phyloP scores from a whole-genome alignment of 768 basidiomycete genomes.

The Hygrocybe coccinea region DNA sequence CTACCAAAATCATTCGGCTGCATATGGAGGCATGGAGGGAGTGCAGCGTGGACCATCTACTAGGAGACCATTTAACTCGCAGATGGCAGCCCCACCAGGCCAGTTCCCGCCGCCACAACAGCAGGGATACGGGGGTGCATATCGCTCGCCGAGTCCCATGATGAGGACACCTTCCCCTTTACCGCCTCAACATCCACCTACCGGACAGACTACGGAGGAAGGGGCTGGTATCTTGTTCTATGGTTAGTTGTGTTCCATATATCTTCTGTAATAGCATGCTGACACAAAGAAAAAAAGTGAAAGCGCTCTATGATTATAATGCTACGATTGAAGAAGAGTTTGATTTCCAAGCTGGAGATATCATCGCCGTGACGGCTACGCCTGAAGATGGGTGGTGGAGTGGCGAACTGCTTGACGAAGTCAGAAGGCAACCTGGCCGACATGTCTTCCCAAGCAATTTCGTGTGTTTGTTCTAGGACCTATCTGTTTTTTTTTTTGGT shows the following conservation, averaged over 20 bases:
- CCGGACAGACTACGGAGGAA: slow-evolving; percentile 75
- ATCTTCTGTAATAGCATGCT: not conserved
- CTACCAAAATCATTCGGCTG: slow-evolving; percentile 3
- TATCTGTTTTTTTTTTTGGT: slow-evolving; percentile 10
- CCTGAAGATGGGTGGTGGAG: slow-evolving; percentile 99
- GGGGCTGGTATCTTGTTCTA: slow-evolving; percentile 84
- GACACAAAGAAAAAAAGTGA: slow-evolving; percentile 46
- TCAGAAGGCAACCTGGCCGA: slow-evolving; percentile 61
- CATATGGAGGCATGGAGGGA: not conserved
- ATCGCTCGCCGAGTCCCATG: slow-evolving; percentile 43
- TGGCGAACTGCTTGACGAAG: slow-evolving; percentile 78
- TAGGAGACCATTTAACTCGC: not conserved
- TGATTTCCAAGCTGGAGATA: slow-evolving; percentile 91
- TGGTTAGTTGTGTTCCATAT: slow-evolving; percentile 46
- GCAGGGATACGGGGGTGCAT: slow-evolving; percentile 30
- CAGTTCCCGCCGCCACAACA: slow-evolving; percentile 20
- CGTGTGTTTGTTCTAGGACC: slow-evolving; percentile 64
- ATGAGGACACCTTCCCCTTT: slow-evolving; percentile 51
- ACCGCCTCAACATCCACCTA: slow-evolving; percentile 36
- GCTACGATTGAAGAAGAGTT: slow-evolving; percentile 91
- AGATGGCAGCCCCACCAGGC: not conserved
- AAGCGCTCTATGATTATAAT: slow-evolving; percentile 82
- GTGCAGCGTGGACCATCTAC: slow-evolving; percentile 4
- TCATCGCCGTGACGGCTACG: slow-evolving; percentile 90
- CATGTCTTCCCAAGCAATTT: slow-evolving; percentile 89